Conservation (phyloP, 139 green algal genomes). For the Picochlorum sp. region DNA sequence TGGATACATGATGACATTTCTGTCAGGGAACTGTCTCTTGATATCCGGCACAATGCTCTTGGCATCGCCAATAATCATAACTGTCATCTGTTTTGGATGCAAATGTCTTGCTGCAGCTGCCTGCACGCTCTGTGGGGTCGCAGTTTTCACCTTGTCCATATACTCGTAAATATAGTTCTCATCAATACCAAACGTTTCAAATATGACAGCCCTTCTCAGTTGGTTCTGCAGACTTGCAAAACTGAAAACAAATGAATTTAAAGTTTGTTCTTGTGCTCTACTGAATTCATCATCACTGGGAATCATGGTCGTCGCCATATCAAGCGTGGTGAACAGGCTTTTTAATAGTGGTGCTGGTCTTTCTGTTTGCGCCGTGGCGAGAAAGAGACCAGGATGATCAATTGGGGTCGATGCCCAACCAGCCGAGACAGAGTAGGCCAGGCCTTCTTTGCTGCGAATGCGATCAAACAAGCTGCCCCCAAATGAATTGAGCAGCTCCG, state of each 20-base stretch:
- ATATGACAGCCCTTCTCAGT: conserved; percentile 46
- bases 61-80: conserved; percentile 43
- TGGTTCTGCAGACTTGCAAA: conserved; percentile 53
- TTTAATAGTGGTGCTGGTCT: conserved; percentile 36
- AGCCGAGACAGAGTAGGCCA: conserved; percentile 65
- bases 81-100: conserved; percentile 45
- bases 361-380: conserved; percentile 52
- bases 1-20: neutral
- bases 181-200: conserved; percentile 61
- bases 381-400: conserved; percentile 67
- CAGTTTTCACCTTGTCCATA: conserved; percentile 35
- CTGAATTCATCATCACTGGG: conserved; percentile 17
- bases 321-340: conserved; percentile 18
- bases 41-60: conserved; percentile 15
- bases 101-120: conserved; percentile 45
- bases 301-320: conserved; percentile 5
- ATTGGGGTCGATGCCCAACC: conserved; percentile 49
- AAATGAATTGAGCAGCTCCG: conserved; percentile 64
- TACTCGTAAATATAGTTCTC: conserved; percentile 58
- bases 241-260: conserved; percentile 81
- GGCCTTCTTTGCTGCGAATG: conserved; percentile 55
- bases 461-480: conserved; percentile 70
- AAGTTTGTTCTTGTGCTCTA: conserved; percentile 38
- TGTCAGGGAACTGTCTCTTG: neutral
- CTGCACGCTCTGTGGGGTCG: conserved; percentile 39